Base-by-base conservation (phyloP, 805 yeast species). In the Wickerhamiella galacta region DNA sequence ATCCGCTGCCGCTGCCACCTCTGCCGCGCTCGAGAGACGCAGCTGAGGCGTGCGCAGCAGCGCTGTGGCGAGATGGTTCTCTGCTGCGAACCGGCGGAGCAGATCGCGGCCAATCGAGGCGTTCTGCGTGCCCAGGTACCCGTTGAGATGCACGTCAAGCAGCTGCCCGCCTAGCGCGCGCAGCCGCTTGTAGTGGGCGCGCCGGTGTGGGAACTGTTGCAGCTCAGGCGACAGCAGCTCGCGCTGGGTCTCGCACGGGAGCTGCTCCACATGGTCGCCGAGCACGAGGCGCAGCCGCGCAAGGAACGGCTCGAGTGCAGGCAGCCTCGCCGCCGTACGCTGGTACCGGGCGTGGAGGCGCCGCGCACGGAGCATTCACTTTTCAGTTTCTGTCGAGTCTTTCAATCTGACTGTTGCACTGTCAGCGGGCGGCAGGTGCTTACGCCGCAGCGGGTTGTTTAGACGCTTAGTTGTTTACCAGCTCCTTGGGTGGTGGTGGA, bases 101-200 rank as follows among this genome's bases (percentile, higher is more conserved):
- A 45, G 35, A 6, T 11, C 16, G 4, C 20, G 16, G n/a, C 39
- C 28, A 7, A 42, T 14, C 17, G 16, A 31, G 4, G 41, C 42
- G 12, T 29, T 42, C 16, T 41, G 46, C 6, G 49, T 44, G 6
- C 49, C 48, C 10, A 45, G 32, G 16, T 35, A 38, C 12, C 34
- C 38, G 26, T 45, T 45, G 16, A 39, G 23, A n/a, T 33, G 30
- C 4, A 45, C 21, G 8, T 29, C 24, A 10, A 44, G 31, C 6
- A 40, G 23, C 29, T 19, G 16, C 6, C 23, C 25, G 1, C 49
- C 48, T 5, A 23, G 16, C 3, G 8, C 11, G 6, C 15, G 10
- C 4, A 45, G 37, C 4, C 40, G 43, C 1, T 16, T 24, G 25
- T 38, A 45, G 8, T 43, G 30, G 5, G 29, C 31, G 4, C 27